A percentile compares a stretch with the other conserved stretches of the same genome.
Evolutionary conservation across 2,329 filamentous ascomycete species (phyloP).

Genomic region (Verticillium albo-atrum): DNA sequence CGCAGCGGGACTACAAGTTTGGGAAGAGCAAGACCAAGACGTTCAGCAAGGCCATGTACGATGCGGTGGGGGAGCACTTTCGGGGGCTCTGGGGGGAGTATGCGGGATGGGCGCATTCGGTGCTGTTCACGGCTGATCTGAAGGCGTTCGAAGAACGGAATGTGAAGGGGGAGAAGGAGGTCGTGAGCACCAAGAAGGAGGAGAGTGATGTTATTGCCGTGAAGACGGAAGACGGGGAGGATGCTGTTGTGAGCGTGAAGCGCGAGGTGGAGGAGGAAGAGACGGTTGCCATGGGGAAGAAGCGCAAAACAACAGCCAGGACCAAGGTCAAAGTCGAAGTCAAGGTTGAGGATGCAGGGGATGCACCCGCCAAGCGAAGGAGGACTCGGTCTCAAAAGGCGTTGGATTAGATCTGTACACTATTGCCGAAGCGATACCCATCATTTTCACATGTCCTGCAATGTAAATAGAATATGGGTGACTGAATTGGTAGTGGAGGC

Average conservation of each 20-base stretch:
- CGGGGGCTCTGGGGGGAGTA: slow-evolving; percentile 85
- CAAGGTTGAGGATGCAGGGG: slow-evolving; percentile 1
- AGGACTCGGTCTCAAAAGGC: slow-evolving; percentile 10
- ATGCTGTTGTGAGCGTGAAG: slow-evolving; percentile 19
- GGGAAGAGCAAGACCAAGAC: slow-evolving; percentile 77
- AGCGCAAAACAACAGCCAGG: slow-evolving; percentile 10
- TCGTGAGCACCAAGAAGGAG: slow-evolving; percentile 17
- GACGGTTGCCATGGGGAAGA: slow-evolving; percentile 3
- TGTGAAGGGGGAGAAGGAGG: slow-evolving; percentile 9
- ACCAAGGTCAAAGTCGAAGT: slow-evolving; percentile 13
- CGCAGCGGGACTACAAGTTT: slow-evolving; percentile 91
- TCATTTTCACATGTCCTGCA: neutral
- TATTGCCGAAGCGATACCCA: neutral
- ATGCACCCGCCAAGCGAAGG: slow-evolving; percentile 7
- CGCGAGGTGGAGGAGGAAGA: slow-evolving; percentile 21
- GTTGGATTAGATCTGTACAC: neutral
- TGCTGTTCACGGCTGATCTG: slow-evolving; percentile 91
- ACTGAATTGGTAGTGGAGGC: too few relatives aligned
- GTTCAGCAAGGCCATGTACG: slow-evolving; percentile 82
- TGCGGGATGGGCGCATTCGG: slow-evolving; percentile 96
- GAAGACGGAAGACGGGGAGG: slow-evolving; percentile 9
- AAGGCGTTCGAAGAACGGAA: slow-evolving; percentile 71
- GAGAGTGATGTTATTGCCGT: slow-evolving; percentile 17
- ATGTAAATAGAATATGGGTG: too few relatives aligned
- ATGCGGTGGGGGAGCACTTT: slow-evolving; percentile 87